phyloP scores from a whole-genome alignment of 2,329 filamentous ascomycete genomes.

The Monosporascus cannonballus region DNA sequence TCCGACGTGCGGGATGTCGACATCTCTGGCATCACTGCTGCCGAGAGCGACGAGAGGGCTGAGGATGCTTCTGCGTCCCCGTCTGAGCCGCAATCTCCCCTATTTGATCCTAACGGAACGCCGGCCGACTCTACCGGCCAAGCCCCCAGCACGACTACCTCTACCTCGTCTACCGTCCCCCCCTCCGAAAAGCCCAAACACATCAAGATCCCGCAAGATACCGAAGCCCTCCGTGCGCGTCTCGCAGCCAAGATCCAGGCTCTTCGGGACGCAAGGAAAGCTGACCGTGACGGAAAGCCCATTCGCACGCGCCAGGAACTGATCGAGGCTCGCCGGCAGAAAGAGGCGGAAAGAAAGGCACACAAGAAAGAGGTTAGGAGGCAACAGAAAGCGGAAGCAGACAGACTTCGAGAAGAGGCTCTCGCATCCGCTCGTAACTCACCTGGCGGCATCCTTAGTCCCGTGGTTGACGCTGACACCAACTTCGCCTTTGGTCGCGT shows the following conservation, averaged over 20 bases:
- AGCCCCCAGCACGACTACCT: conserved; percentile 56
- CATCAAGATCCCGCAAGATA: conserved; percentile 63
- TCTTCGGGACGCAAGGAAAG: conserved; percentile 79
- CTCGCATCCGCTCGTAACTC: conserved; percentile 55
- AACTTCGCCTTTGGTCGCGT: conserved; percentile 88
- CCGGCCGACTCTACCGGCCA: conserved; percentile 37
- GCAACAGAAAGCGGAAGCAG: conserved; percentile 75
- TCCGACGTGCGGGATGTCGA: conserved; percentile 38
- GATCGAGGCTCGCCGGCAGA: conserved; percentile 80
- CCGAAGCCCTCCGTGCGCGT: conserved; percentile 68
- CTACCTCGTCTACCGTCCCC: conserved; percentile 60
- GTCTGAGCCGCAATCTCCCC: conserved; percentile 52
- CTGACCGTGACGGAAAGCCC: conserved; percentile 77
- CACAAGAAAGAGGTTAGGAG: conserved; percentile 82
- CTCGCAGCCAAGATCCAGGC: conserved; percentile 79
- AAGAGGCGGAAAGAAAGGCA: conserved; percentile 78
- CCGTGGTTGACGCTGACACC: conserved; percentile 47
- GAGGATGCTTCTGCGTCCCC: conserved; percentile 29
- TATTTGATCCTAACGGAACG: conserved; percentile 49
- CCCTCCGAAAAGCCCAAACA: conserved; percentile 58
- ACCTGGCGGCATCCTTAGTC: conserved; percentile 50
- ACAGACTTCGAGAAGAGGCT: conserved; percentile 57
- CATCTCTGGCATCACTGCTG: conserved; percentile 41
- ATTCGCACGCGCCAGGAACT: conserved; percentile 86
- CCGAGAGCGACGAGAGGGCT: conserved; percentile 32